phyloP scores from a whole-genome alignment of 2,329 filamentous ascomycete genomes.

The Scedosporium apiospermum region DNA sequence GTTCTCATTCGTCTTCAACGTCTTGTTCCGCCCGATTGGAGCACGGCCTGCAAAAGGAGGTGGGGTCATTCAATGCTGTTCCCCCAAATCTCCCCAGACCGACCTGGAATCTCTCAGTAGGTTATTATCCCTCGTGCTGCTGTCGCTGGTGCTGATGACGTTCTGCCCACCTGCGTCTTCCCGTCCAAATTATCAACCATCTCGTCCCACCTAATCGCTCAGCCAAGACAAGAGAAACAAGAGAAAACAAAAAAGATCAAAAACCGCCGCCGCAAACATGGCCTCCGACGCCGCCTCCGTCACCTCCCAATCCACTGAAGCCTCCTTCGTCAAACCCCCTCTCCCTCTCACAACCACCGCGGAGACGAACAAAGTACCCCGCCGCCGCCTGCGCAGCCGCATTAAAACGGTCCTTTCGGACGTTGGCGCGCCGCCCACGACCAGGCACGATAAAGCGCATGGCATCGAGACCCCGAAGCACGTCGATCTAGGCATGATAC shows the following conservation, averaged over 20 bases:
- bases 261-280: neutral
- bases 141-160: too few relatives aligned
- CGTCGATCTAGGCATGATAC: constrained; percentile 10
- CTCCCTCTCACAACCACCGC: neutral
- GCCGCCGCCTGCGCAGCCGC: constrained; percentile 2
- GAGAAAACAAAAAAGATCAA: neutral
- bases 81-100: neutral
- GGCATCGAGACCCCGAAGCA: constrained; percentile 9
- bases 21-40: neutral
- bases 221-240: neutral
- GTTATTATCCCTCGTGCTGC: too few relatives aligned
- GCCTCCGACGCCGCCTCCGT: constrained; percentile 3
- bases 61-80: neutral
- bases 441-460: constrained; percentile 9
- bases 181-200: neutral
- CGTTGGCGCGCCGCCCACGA: constrained; percentile 11
- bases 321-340: neutral
- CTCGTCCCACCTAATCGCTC: neutral
- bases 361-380: neutral
- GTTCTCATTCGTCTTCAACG: neutral
- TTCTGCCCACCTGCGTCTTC: too few relatives aligned
- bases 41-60: neutral
- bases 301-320: neutral
- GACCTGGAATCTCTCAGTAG: neutral
- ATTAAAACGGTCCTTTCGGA: constrained; percentile 10